Conservation (phyloP, 2,329 filamentous ascomycete genomes). For the Phialophora expanda region DNA sequence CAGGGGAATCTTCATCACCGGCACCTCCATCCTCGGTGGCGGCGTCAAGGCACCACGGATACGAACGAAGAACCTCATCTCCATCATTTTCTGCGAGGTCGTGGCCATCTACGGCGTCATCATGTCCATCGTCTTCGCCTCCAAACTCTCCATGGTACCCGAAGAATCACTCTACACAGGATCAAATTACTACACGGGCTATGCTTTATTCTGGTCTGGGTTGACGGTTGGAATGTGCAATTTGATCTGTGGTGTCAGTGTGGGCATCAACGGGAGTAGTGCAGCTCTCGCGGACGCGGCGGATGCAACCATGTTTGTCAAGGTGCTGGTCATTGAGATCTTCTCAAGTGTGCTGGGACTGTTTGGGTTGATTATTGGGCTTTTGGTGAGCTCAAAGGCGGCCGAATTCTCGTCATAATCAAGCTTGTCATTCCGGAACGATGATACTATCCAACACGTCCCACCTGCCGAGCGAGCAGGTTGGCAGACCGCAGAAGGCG, state of each 20-base stretch:
- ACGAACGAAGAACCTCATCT: constrained; percentile 99
- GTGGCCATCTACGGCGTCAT: constrained; percentile 99
- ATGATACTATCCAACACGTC: neutral
- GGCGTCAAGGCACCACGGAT: constrained; percentile 97
- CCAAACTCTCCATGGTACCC: constrained; percentile 71
- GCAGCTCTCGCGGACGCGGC: constrained; percentile 95
- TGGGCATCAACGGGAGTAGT: constrained; percentile 97
- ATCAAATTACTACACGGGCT: constrained; percentile 91
- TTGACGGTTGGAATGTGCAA: constrained; percentile 96
- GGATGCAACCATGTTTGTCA: constrained; percentile 93
- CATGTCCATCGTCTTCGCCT: constrained; percentile 97
- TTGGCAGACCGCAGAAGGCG: neutral
- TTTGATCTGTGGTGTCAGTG: constrained; percentile 90
- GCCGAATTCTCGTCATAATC: constrained; percentile 63
- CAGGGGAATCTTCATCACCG: constrained; percentile 99
- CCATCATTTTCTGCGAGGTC: constrained; percentile 99
- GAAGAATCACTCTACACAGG: constrained; percentile 71
- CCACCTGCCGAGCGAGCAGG: neutral
- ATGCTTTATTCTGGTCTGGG: constrained; percentile 93
- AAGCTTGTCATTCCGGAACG: neutral
- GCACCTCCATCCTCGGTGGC: constrained; percentile 93
- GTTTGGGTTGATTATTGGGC: constrained; percentile 92
- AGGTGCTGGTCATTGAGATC: constrained; percentile 98
- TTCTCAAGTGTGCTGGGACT: constrained; percentile 97
- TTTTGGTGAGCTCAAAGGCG: constrained; percentile 85